Base-by-base conservation (phyloP, 2,329 filamentous ascomycete genomes). In the Esteya vermicola region DNA sequence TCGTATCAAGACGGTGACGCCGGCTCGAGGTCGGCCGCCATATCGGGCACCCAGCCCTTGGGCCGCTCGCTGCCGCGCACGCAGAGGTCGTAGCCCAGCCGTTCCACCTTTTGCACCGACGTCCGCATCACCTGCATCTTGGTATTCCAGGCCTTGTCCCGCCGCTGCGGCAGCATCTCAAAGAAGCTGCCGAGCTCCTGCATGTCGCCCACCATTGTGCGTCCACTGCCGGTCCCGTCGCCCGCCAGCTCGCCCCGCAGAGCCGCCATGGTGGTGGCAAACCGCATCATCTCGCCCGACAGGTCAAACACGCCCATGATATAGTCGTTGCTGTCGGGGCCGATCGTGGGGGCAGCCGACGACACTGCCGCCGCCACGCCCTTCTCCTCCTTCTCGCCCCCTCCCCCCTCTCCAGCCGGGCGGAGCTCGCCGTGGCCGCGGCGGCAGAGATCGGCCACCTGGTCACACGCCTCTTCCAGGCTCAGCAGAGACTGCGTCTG, bases 261-360 rank as follows among this genome's bases (percentile, higher is more conserved):
- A 1, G 86, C 86, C 56, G 93, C 82, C 21, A 78, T 77, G 6
- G 88, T 88, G 38, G 94, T 91, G 0, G 85, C 86, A 59, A 95
- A 96, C 23, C 88, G 75, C 91, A 98, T 98, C 65, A 96, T 69
- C 63, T 98, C 91, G 30, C 91, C 91, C 1, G 88, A 88, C 50
- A 96, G 72, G 57, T 98, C 91, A 53, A 94, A 95, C 3, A 98
- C 62, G 9, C 89, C 91, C 46, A 91, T 79, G 43, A 94, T 62
- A 55, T 94, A 96, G 58, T 98, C 91, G 41, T 89, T 76, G 21
- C 78, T 69, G 2, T 82, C 85, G 18, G 95, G 65, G 1, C 66
- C 52, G 3, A 95, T 69, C 4, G 36, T 46, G 5, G 44, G 48
- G 0, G 38, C 8, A n/a, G n/a, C n/a, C n/a, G n/a, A 37, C 43